phyloP scores from a whole-genome alignment of 2,329 filamentous ascomycete genomes.

The Aureobasidium mangrovei region DNA sequence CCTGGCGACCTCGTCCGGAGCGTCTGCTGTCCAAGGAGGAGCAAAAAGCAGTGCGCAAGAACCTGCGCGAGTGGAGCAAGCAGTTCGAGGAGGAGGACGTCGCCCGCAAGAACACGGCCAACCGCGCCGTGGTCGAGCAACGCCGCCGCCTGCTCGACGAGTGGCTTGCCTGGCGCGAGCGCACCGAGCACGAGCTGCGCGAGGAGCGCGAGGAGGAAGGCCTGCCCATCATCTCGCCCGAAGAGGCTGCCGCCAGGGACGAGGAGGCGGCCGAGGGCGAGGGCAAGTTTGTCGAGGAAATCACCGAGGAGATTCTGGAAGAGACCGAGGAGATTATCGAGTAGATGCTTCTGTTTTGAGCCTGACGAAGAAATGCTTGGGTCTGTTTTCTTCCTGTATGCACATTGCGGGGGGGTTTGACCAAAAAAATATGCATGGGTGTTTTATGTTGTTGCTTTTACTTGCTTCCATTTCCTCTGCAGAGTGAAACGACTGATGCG shows the following conservation, averaged over 20 bases:
- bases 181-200: constrained; percentile 59
- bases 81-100: constrained; percentile 92
- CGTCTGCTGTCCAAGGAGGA: constrained; percentile 94
- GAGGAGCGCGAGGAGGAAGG: constrained; percentile 63
- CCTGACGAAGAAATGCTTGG: background rate
- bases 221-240: constrained; percentile 56
- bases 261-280: constrained; percentile 39
- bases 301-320: constrained; percentile 84
- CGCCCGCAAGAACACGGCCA: constrained; percentile 86
- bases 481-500: too few relatives aligned
- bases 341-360: constrained; percentile 3
- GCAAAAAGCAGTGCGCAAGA: constrained; percentile 96
- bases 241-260: constrained; percentile 49
- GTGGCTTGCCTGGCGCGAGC: constrained; percentile 77
- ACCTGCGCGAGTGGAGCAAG: constrained; percentile 91
- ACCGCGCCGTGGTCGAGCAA: constrained; percentile 85
- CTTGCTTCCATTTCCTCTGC: too few relatives aligned
- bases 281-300: constrained; percentile 55
- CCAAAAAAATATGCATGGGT: too few relatives aligned
- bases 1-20: constrained; percentile 84
- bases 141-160: constrained; percentile 75
- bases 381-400: background rate
- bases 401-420: too few relatives aligned
- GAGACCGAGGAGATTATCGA: constrained; percentile 72
- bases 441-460: too few relatives aligned